phyloP scores from a whole-genome alignment of 352 stramenopile species.

The Bremia lactucae region DNA sequence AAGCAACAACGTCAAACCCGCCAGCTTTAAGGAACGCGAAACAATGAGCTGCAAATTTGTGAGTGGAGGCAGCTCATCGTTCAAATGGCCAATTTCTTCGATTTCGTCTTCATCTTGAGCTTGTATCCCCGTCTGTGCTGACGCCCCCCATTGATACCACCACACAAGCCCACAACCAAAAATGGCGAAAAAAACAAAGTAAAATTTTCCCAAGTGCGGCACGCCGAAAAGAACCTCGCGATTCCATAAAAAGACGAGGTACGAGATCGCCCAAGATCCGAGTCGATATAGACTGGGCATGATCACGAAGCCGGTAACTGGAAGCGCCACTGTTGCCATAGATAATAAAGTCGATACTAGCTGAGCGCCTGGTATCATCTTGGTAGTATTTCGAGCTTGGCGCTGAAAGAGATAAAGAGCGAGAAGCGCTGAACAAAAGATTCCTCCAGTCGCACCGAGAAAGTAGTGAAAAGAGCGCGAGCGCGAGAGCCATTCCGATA shows the following conservation, averaged over 20 bases:
- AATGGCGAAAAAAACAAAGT: constrained; percentile 71
- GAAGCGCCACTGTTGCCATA: constrained; percentile 57
- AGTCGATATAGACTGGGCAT: constrained; percentile 65
- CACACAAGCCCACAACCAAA: constrained; percentile 65
- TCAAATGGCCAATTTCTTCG: constrained; percentile 55
- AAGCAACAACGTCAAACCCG: constrained; percentile 60
- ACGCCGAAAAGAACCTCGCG: constrained; percentile 62
- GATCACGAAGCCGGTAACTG: constrained; percentile 67
- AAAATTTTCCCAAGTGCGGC: constrained; percentile 78
- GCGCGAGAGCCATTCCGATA: constrained; percentile 45
- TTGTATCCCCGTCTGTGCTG: constrained; percentile 30
- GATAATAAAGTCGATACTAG: constrained; percentile 60
- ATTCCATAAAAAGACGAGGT: constrained; percentile 55
- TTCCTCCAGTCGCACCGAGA: constrained; percentile 48
- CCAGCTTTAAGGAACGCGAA: constrained; percentile 39
- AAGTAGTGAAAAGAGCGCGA: constrained; percentile 76
- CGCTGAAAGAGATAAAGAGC: constrained; percentile 73
- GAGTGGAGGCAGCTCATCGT: constrained; percentile 41
- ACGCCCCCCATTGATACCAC: constrained; percentile 80
- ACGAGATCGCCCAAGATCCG: constrained; percentile 43
- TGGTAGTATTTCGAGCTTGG: constrained; percentile 54
- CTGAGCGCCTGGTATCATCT: constrained; percentile 59
- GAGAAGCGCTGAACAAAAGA: constrained; percentile 68
- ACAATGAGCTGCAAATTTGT: constrained; percentile 63
- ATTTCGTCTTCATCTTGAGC: constrained; percentile 52